Evolutionary conservation across 2,329 filamentous ascomycete genomes (phyloP), one percentile per base, ranked within the genome.

Genomic region (Curvularia verruculosa): DNA sequence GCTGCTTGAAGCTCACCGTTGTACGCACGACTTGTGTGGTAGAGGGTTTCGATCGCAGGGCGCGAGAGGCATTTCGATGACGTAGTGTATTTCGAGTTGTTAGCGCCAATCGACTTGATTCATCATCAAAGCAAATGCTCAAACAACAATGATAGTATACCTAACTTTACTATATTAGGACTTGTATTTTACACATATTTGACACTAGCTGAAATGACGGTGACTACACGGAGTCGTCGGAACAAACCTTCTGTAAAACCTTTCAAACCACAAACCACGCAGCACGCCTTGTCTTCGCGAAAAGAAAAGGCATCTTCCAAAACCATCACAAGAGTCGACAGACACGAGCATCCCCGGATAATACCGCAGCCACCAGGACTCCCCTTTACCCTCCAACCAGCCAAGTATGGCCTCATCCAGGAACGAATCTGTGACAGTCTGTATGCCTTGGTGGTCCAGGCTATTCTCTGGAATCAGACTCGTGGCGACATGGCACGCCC

Each of bases 401-500:
- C 64, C 5, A 40, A 50, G 6, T 96, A 96, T 70, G 92, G 92
- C 0, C 83, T 97, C 1, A 86, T 96, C 36, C 93, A 97, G 73
- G 93, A 96, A 72, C 84, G 88, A 61, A 84, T 96, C 15, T 86
- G 87, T 1, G 76, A 84, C 48, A 84, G 92, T 54, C 89, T 92
- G 0, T 96, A 96, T 74, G 88, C 87, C 62, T 84, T 97, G 1
- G 83, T 96, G 1, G 82, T 96, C 28, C 92, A 90, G 12, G 88
- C 92, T 5, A 92, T 91, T 0, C 93, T 96, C 67, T 85, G 96
- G 28, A 94, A 94, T 74, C 87, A 89, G 57, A 96, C 92, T 0
- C 82, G 85, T 2, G 93, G 91, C 10, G 84, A 81, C 45, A 82
- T 85, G 9, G 91, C 92, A 3, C 87, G 95, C 26, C 93, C 93